Base-by-base conservation (phyloP, 345 rosid species). In the Sonneratia alba region DNA sequence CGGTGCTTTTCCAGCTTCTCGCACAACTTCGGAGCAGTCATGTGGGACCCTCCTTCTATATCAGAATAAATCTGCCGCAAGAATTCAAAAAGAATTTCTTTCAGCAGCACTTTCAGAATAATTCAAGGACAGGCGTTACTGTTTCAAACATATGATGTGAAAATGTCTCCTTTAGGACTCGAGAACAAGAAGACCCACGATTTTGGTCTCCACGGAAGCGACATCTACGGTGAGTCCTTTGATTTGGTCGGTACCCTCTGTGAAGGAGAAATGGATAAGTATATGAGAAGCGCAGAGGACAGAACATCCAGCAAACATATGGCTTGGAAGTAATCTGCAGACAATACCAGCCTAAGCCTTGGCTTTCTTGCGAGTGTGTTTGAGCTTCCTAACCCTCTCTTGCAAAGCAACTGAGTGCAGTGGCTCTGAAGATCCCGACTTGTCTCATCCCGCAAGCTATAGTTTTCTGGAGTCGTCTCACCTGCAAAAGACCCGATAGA, bases 401-500 rank as follows among this genome's bases (percentile, higher is more conserved):
- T 80, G 84, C 59, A 95, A 73, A 11, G 96, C 93, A 55, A 90
- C 91, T 42, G 56, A 90, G 76, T 40, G 93, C 99, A 2, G 96
- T 92, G 2, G 96, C 92, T 51, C 97, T 90, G 36, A 92, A 83
- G 74, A 90, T 77, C 19, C 99, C 97, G 0, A 89, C 68, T 79
- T 89, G 99, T 79, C 97, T 85, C 99, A 95, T 92, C 71, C 97
- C 97, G 24, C 99, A 97, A 27, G 7, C 43, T 40, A 40, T 4
- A 40, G 43, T 40, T 40, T 40, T 40, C 43, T 40, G 43, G 9
- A 40, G 51, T 47, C 51, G 13, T 47, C 51, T 47, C 51, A 10
- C 15, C 51, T 47, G 51, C 51, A 47, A 47, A 11, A 47, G 15
- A 47, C 9, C 45, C 45, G 7, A 42, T 42, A 42, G 45, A 42